These are phyloP conservation scores for Fusarium sp. DNA, from an alignment of 2,329 filamentous ascomycete species.

Conservation along the genomic window DNA sequence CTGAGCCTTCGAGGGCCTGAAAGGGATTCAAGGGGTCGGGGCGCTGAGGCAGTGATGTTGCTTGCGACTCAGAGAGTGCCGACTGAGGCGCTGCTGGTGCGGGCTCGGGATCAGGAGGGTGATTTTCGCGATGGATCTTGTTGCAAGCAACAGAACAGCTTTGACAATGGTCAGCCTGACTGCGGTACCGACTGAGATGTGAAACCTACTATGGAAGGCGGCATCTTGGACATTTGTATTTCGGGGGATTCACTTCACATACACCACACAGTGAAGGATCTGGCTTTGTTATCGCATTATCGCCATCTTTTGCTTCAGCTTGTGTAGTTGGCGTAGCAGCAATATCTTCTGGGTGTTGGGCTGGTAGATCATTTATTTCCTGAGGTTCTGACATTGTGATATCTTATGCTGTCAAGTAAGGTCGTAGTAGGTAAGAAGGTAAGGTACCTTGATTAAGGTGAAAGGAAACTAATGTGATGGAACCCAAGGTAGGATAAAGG, in stretches of 20 bases:
- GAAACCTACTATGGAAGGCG: conserved; percentile 64
- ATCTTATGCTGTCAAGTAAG: background rate
- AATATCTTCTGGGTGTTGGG: background rate
- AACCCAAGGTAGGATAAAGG: background rate
- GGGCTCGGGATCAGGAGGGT: conserved; percentile 52
- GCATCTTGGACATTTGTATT: conserved; percentile 72
- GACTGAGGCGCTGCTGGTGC: background rate
- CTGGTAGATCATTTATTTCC: background rate
- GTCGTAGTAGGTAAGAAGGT: background rate
- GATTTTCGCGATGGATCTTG: conserved; percentile 60
- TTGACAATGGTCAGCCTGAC: background rate
- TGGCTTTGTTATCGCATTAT: conserved; percentile 1
- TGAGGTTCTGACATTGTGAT: conserved; percentile 25
- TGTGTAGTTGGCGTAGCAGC: background rate
- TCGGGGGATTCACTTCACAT: conserved; percentile 60
- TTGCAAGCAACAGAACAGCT: conserved; percentile 70
- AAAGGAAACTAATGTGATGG: background rate
- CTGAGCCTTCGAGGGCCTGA: conserved; percentile 59
- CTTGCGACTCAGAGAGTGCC: conserved; percentile 34
- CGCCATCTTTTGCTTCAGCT: background rate
- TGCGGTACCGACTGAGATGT: background rate
- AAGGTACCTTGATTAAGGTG: background rate
- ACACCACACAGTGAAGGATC: conserved; percentile 56
- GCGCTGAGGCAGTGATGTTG: background rate
- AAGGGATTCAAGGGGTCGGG: conserved; percentile 56